Evolutionary conservation across 148 eudicot genomes (phyloP), one percentile per base, ranked within the genome.

Genomic region (Simmondsia chinensis): DNA sequence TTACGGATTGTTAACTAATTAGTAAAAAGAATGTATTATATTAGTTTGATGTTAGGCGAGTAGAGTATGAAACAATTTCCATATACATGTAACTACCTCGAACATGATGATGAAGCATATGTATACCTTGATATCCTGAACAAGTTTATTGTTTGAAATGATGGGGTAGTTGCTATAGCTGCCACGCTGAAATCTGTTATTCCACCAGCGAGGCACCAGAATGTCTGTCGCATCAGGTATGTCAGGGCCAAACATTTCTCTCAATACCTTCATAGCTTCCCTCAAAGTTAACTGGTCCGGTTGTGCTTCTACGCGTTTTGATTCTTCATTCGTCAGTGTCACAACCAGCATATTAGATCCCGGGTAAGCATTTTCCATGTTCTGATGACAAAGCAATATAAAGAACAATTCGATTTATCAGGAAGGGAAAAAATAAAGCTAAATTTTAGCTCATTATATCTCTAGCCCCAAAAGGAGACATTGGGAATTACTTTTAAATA

Each of bases 161-260:
- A 83, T 69, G 5, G 94, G 94, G 65, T 75, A 83, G 48, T 83
- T 80, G 63, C 83, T 83, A 36, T 80, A 88, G 33, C 91, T 80
- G 2, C 94, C 91, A 42, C 73, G 79, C 61, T 88, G 91, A 74
- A 83, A 83, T 14, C 94, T 75, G 43, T 83, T 76, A 45, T 59
- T 83, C 83, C 83, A 83, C 94, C 97, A 88, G 28, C 79, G 89
- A 24, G 87, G 94, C 46, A 88, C 96, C 7, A 88, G 77, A 25
- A 88, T 77, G 63, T 77, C 74, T 2, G 54, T 68, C 43, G 91
- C 97, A 42, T 80, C 73, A 2, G 91, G 97, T 60, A 83, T 77
- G 36, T 75, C 61, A 25, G 78, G 61, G 17, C 96, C 96, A 43
- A 83, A 83, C 83, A 83, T 83, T 58, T 77, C 73, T 57, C 79